Conservation (phyloP, 352 stramenopile genomes). For the Blastocystis sp. region DNA sequence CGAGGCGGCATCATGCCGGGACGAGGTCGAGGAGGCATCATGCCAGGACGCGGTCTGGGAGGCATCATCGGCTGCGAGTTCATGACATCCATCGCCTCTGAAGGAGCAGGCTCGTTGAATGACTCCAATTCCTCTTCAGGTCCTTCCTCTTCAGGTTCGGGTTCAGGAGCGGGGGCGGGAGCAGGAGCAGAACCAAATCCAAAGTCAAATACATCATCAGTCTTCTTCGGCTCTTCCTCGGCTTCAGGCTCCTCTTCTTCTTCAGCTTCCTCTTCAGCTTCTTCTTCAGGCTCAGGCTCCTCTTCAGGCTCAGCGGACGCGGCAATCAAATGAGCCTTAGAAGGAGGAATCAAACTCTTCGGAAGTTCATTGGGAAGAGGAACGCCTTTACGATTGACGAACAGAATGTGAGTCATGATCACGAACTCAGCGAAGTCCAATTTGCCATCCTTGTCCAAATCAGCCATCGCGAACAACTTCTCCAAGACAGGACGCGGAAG, state of each 20-base stretch:
- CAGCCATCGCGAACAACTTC: constrained; percentile 25
- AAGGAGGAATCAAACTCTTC: constrained; percentile 38
- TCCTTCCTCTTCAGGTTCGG: not conserved
- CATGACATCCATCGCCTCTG: not conserved
- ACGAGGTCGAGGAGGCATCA: constrained; percentile 33
- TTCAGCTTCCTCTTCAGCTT: not conserved
- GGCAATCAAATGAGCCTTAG: constrained; percentile 3
- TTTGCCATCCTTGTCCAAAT: constrained; percentile 54
- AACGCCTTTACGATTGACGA: constrained; percentile 9
- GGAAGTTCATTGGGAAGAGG: constrained; percentile 23
- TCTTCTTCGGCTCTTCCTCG: not conserved
- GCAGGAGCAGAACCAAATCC: not conserved
- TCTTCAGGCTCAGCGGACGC: not conserved
- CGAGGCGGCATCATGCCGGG: not conserved
- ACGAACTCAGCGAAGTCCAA: constrained; percentile 47
- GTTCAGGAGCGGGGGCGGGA: not conserved
- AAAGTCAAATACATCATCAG: not conserved
- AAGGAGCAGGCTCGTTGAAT: not conserved
- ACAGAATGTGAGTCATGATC: constrained; percentile 45
- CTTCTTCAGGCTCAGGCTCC: not conserved
- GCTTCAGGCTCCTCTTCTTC: not conserved
- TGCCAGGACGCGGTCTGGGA: not conserved
- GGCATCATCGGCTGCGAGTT: not conserved
- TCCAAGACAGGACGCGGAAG: constrained; percentile 29
- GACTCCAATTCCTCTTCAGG: not conserved